Evolutionary conservation across 2,329 filamentous ascomycete species (phyloP).

Genomic region (Cladobotryum mycophilum): DNA sequence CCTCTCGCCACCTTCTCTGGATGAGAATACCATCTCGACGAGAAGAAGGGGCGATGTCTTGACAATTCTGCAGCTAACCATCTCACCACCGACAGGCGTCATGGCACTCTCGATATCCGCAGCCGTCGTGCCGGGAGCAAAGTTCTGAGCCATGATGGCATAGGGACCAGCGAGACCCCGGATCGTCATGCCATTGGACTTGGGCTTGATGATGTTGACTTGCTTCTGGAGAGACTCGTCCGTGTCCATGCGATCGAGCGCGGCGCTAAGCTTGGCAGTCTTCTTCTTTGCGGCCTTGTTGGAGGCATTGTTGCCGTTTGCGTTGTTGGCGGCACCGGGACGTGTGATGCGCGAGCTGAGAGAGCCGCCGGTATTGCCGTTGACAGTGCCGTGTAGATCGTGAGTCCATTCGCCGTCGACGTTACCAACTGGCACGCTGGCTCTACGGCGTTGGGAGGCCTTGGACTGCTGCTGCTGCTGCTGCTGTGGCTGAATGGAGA

Average conservation of each 20-base stretch:
- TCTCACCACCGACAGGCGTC: conserved; percentile 64
- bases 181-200: conserved; percentile 55
- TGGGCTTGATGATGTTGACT: conserved; percentile 25
- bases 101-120: conserved; percentile 79
- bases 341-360: conserved; percentile 42
- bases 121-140: conserved; percentile 73
- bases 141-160: conserved; percentile 71
- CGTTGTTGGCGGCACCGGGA: conserved; percentile 25
- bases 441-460: conserved; percentile 24
- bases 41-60: conserved; percentile 65
- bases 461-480: conserved; percentile 24
- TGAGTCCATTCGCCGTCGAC: conserved; percentile 66
- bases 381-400: conserved; percentile 53
- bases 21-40: conserved; percentile 70
- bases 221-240: conserved; percentile 26
- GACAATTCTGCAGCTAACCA: conserved; percentile 61
- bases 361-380: conserved; percentile 27
- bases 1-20: conserved; percentile 64
- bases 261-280: conserved; percentile 36
- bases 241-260: conserved; percentile 36
- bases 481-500: not conserved
- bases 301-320: conserved; percentile 1
- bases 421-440: conserved; percentile 41
- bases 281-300: conserved; percentile 14
- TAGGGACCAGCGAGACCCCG: conserved; percentile 67